Conservation (phyloP, 345 rosid species). For the Populus euphratica region DNA sequence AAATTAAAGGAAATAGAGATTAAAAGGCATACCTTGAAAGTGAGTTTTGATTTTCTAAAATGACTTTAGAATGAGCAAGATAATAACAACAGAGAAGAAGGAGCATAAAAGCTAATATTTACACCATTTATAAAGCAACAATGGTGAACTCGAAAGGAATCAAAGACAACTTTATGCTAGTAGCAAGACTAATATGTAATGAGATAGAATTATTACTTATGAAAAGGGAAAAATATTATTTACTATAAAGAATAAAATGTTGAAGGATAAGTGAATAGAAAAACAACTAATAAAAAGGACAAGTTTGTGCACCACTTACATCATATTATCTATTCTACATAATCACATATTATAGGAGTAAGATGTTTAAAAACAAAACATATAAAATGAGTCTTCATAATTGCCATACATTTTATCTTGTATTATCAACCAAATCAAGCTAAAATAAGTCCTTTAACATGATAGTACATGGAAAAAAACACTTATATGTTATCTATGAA, state of each 20-base stretch:
- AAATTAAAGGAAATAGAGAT: no score
- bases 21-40: no score
- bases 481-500: neutral
- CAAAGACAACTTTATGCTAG: neutral
- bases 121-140: neutral
- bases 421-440: neutral
- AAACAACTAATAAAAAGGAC: no score
- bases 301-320: neutral
- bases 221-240: neutral
- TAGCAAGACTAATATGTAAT: neutral
- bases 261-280: neutral
- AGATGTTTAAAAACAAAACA: neutral
- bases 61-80: neutral
- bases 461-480: neutral
- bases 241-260: neutral
- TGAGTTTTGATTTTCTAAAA: no score
- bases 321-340: neutral
- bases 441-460: slow-evolving; percentile 5
- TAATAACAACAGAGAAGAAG: neutral
- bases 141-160: neutral
- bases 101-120: neutral
- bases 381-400: neutral
- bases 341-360: neutral
- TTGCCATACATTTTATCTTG: neutral
- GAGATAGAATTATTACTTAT: slow-evolving; percentile 1